Conservation (phyloP, 805 yeast species). For the Metschnikowia chrysomelidarum region DNA sequence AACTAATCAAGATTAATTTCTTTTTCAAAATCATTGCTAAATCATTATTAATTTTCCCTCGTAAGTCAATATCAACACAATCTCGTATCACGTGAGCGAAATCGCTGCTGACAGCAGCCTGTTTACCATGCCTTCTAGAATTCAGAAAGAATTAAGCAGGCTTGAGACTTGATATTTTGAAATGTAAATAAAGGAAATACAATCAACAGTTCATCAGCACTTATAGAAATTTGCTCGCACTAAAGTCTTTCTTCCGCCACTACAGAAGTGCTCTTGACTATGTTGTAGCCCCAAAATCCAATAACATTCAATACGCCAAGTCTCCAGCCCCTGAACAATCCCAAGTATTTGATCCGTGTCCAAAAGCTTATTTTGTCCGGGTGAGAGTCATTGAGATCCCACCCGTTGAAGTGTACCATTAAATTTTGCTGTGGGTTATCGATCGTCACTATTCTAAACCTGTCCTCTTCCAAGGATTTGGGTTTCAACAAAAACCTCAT, state of each 20-base stretch:
- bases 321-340: slow-evolving; percentile 86
- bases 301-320: slow-evolving; percentile 75
- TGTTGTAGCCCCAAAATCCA: slow-evolving; percentile 78
- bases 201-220: no score
- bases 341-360: slow-evolving; percentile 31
- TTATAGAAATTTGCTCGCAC: no score
- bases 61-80: no score
- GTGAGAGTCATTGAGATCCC: slow-evolving; percentile 11
- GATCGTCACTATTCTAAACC: slow-evolving; percentile 40
- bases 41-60: no score
- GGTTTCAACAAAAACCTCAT: slow-evolving; percentile 55
- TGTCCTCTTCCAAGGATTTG: slow-evolving; percentile 36
- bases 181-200: no score
- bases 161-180: no score
- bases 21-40: no score
- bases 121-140: no score
- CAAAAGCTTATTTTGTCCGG: slow-evolving; percentile 40
- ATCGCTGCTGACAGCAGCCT: no score
- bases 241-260: slow-evolving; percentile 20
- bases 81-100: no score
- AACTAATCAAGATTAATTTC: no score
- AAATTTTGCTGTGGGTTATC: slow-evolving; percentile 45
- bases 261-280: slow-evolving; percentile 47
- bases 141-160: no score
- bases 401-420: slow-evolving; percentile 47